Conservation (phyloP, 2,329 filamentous ascomycete genomes). For the Chaetomium strumarium region DNA sequence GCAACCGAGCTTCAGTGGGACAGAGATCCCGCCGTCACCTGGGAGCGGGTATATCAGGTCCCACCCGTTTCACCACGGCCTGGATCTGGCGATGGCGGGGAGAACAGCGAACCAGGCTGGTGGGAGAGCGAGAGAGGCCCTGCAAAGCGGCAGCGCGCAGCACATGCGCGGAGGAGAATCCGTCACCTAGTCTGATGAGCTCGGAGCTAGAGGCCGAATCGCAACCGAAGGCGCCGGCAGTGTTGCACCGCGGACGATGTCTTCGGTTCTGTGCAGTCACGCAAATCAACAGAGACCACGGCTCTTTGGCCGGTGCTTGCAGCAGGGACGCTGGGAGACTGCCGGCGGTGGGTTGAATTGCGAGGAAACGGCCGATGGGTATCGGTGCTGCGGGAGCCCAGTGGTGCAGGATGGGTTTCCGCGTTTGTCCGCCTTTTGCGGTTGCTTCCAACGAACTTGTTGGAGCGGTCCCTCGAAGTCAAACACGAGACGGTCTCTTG, state of each 20-base stretch:
- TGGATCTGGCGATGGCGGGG: conserved; percentile 23
- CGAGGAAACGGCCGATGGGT: conserved; percentile 4
- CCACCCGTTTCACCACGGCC: conserved; percentile 29
- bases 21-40: conserved; percentile 36
- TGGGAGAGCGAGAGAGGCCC: conserved; percentile 1
- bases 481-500: no score
- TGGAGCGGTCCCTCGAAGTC: no score
- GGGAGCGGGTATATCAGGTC: conserved; percentile 29
- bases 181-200: background rate
- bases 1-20: conserved; percentile 27
- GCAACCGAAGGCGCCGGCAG: conserved; percentile 14
- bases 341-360: conserved; percentile 4
- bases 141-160: conserved; percentile 20
- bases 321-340: conserved; percentile 1
- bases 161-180: background rate
- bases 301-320: conserved; percentile 2
- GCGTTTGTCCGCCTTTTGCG: no score
- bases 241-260: conserved; percentile 22
- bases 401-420: background rate
- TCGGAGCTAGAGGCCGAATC: conserved; percentile 14
- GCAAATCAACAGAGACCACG: conserved; percentile 10
- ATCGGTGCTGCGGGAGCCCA: conserved; percentile 5
- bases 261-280: conserved; percentile 23
- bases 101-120: conserved; percentile 9
- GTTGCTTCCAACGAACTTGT: no score